Conservation (phyloP, 768 basidiomycete genomes). For the Heimioporus sp. region DNA sequence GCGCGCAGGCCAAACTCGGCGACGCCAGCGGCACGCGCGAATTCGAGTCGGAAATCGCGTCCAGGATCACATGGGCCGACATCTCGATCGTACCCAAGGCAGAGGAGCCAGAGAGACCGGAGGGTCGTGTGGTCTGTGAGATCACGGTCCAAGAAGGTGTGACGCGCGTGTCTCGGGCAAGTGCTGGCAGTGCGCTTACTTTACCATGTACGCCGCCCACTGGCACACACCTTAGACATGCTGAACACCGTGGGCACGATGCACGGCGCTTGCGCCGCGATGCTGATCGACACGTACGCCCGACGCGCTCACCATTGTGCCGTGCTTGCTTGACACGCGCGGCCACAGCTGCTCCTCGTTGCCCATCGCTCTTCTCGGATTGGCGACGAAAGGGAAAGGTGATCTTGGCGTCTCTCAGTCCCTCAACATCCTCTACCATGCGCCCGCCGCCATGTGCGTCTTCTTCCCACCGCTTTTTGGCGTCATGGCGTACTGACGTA, state of each 20-base stretch:
- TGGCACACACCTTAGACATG: constrained; percentile 46
- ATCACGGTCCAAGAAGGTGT: constrained; percentile 42
- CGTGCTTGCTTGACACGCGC: not conserved
- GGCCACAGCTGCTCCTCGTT: constrained; percentile 47
- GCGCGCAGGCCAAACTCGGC: constrained; percentile 1
- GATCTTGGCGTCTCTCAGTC: constrained; percentile 47
- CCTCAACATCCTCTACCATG: constrained; percentile 52
- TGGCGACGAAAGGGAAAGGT: constrained; percentile 27
- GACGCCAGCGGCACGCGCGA: constrained; percentile 13
- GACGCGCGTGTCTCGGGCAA: too few species aligned
- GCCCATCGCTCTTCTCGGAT: constrained; percentile 36
- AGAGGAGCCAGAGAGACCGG: constrained; percentile 43
- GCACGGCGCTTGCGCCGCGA: constrained; percentile 56
- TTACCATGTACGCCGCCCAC: too few species aligned
- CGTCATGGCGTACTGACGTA: too few species aligned
- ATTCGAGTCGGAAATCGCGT: constrained; percentile 21
- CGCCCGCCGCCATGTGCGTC: constrained; percentile 48
- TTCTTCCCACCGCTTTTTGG: too few species aligned
- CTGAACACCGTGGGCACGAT: constrained; percentile 45
- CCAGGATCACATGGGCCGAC: constrained; percentile 36
- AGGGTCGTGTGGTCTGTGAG: constrained; percentile 47
- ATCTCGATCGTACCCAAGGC: constrained; percentile 41
- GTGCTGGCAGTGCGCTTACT: too few species aligned
- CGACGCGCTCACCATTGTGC: not conserved
- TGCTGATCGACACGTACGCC: constrained; percentile 51